Evolutionary conservation across 768 basidiomycete species (phyloP).

Genomic region (Cystofilobasidium ferigula): DNA sequence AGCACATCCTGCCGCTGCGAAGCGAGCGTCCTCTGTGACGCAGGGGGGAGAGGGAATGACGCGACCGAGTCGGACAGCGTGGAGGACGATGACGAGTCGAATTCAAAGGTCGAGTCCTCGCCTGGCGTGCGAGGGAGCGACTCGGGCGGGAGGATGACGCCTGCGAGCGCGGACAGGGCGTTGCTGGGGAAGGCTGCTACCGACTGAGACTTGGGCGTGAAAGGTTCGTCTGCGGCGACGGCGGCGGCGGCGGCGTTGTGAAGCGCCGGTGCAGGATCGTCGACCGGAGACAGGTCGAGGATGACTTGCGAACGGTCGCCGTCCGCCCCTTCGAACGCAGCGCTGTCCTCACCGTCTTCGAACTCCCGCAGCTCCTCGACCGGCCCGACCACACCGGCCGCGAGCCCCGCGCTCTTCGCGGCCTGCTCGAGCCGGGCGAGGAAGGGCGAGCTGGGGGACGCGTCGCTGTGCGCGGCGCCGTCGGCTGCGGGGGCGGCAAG

Average conservation of each 20-base stretch:
- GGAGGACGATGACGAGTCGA: neutral
- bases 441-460: neutral
- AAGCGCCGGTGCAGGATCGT: neutral
- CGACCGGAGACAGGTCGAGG: neutral
- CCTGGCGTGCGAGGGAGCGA: neutral
- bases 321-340: neutral
- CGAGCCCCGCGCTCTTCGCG: too few relatives aligned
- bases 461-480: neutral
- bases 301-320: neutral
- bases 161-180: too few relatives aligned
- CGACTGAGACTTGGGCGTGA: too few relatives aligned
- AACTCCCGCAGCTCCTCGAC: neutral
- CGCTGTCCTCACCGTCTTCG: neutral
- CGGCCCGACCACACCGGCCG: too few relatives aligned
- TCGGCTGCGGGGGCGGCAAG: neutral
- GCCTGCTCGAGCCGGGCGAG: neutral
- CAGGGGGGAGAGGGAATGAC: neutral
- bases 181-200: too few relatives aligned
- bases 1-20: too few relatives aligned
- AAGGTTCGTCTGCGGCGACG: too few relatives aligned
- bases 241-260: neutral
- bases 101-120: neutral
- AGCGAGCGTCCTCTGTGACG: too few relatives aligned
- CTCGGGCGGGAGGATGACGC: too few relatives aligned
- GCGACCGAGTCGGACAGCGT: neutral